Evolutionary conservation across 176 grass and related monocot species (phyloP), one percentile per base, ranked within the genome.

Genomic region (Chrysopogon serrulatus): DNA sequence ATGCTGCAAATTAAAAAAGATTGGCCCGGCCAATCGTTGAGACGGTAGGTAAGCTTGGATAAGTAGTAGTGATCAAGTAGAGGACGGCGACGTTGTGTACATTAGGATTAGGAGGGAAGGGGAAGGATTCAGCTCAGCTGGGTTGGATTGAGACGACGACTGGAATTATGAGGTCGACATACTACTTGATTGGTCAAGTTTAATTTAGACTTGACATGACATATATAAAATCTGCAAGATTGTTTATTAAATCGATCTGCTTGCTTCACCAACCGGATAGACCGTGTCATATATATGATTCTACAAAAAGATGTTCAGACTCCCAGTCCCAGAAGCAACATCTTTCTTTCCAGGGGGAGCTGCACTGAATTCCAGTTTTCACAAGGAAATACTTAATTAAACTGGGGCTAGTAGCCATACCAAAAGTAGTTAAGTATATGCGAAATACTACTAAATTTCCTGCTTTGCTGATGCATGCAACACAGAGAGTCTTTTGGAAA

Each of bases 261-360:
- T 73, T 41, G 19, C 21, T 83, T 79, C 42, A 84, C 68, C 74
- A 53, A 83, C 35, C 35, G 27, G 54, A 88, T 48, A 63, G 32
- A 15, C 33, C 13, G 26, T 30, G 26, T 30, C 24, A 6, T 30
- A 30, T 31, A 63, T 63, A 66, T 10, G 34, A 45, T 34, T 17
- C 26, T 68, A 14, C 14, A 65, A 73, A 24, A 63, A 62, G 14
- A 30, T 31, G 64, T 63, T 76, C 90, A 83, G 73, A 84, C 64
- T 56, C 31, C 60, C 57, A 79, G 65, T 86, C 37, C 2, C 4
- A 86, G n/a, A 86, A 82, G 66, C 78, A 86, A 89, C 61, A 3
- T 7, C 15, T 23, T 5, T 65, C 14, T 8, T n/a, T n/a, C n/a
- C n/a, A n/a, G 24, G 84, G 65, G 28, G 24, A 57, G 49, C 31